Evolutionary conservation across 495 filamentous ascomycete genomes (phyloP), one percentile per base, ranked within the genome.

Genomic region (Astrothelium subdiscretum): DNA sequence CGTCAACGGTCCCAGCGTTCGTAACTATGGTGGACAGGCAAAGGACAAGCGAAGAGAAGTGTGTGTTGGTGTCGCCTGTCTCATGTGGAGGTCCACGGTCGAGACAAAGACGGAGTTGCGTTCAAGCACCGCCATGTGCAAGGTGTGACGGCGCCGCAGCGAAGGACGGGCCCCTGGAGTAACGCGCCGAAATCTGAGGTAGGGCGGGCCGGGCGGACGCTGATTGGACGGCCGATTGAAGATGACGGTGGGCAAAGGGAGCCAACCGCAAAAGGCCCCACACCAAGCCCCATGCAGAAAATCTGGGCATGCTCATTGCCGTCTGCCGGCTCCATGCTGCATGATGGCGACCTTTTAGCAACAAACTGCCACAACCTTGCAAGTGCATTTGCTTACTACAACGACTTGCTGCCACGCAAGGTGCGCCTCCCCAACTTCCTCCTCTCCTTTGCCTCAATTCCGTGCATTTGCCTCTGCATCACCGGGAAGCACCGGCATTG

Each of bases 321-420:
- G 58, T 42, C 31, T 38, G 57, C 58, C 35, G 42, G 35, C 42
- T 60, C 58, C 58, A 59, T 59, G 27, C 31, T 43, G 58, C 35
- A 60, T 35, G 20, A 42, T 29, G 35, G 31, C 58, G 22, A 60
- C 22, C 32, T 42, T 59, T 60, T n/a, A 43, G 58, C 58, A 40
- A 40, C 58, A 60, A 22, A 44, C 58, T 4, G 24, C 58, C 58
- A 43, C 58, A 60, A 40, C 58, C 58, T 60, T 60, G 58, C 35
- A 40, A 60, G 58, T n/a, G 29, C 58, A 44, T 44, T 22, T 44
- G 35, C 58, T 60, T 42, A 60, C 58, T 22, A 27, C 31, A 4
- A 38, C 58, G 22, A 60, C 31, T 43, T 32, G 26, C 58, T 60
- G 35, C 58, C 58, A 42, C 58, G 32, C 42, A 42, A 42, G 13